These are phyloP conservation scores for Calvatia gigantea DNA, from an alignment of 768 basidiomycete species.

Conservation along the genomic window DNA sequence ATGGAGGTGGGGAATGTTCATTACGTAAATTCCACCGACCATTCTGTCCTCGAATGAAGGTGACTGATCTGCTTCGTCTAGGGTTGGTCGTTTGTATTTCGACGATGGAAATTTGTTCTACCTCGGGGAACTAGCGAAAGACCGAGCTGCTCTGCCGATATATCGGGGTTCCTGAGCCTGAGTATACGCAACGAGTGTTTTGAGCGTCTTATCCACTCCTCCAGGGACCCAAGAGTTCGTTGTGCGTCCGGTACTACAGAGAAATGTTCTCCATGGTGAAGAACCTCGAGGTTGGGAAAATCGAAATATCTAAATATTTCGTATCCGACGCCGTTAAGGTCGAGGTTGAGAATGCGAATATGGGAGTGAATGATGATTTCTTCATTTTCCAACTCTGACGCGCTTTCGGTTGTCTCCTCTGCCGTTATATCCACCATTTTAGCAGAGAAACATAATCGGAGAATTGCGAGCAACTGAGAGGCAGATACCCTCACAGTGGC, in stretches of 20 bases:
- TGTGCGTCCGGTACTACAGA: not conserved
- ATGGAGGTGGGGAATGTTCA: not conserved
- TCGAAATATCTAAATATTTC: conserved; percentile 3
- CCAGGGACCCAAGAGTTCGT: not conserved
- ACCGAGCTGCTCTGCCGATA: not conserved
- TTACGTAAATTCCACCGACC: not conserved
- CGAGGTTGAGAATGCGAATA: not conserved
- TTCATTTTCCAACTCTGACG: not conserved
- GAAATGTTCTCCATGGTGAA: not conserved
- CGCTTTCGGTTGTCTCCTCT: not conserved
- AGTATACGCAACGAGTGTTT: not conserved
- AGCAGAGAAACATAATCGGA: not conserved
- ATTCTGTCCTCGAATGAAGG: not conserved
- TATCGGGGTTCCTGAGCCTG: not conserved
- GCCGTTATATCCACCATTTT: not conserved
- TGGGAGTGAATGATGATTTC: not conserved
- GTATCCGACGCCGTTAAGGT: not conserved
- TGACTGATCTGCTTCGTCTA: not conserved
- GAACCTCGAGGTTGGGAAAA: conserved; percentile 1
- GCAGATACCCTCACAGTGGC: not conserved
- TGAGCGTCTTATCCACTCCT: not conserved
- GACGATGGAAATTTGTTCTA: not conserved
- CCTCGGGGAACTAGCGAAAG: not conserved
- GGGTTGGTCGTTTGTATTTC: not conserved
- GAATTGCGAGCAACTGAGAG: not conserved